A percentile compares a stretch with the other conserved stretches of the same genome.
Conservation (phyloP, 1,284 basidiomycete genomes). For the Leccinum insolens region DNA sequence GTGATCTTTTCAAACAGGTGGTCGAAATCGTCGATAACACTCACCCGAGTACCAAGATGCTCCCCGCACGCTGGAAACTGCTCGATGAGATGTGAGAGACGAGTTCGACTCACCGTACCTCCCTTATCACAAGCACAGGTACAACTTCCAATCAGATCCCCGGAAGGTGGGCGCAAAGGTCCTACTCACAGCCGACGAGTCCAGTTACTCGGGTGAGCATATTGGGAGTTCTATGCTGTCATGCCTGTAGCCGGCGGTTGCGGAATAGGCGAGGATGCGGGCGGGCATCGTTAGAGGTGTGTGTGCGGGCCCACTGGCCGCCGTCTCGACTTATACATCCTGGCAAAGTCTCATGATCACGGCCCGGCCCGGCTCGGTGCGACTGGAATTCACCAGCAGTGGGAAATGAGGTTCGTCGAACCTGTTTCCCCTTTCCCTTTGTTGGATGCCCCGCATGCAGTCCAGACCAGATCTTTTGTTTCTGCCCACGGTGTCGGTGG, state of each 20-base stretch:
- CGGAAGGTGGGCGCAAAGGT: conserved; percentile 56
- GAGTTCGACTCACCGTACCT: background rate
- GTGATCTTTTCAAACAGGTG: conserved; percentile 39
- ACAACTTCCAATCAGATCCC: conserved; percentile 70
- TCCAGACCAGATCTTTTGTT: background rate
- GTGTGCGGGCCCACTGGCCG: background rate
- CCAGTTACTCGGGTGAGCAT: conserved; percentile 20
- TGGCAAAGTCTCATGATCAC: background rate
- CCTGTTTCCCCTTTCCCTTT: background rate
- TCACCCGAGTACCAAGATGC: conserved; percentile 59
- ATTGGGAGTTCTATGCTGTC: conserved; percentile 55
- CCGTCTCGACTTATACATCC: too few relatives aligned
- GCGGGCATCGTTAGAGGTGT: conserved; percentile 27
- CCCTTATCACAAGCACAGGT: conserved; percentile 39
- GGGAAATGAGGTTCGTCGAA: background rate
- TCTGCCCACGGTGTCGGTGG: background rate
- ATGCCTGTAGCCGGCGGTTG: conserved; percentile 54
- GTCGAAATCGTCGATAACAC: conserved; percentile 52
- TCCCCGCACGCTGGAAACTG: conserved; percentile 57
- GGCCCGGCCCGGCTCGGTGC: background rate
- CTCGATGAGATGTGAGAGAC: conserved; percentile 49
- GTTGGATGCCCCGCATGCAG: conserved; percentile 14
- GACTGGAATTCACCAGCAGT: background rate
- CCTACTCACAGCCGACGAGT: conserved; percentile 47
- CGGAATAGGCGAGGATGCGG: conserved; percentile 45